These are phyloP conservation scores for Penicillium fimorum DNA, from an alignment of 495 filamentous ascomycete species.

Conservation along the genomic window DNA sequence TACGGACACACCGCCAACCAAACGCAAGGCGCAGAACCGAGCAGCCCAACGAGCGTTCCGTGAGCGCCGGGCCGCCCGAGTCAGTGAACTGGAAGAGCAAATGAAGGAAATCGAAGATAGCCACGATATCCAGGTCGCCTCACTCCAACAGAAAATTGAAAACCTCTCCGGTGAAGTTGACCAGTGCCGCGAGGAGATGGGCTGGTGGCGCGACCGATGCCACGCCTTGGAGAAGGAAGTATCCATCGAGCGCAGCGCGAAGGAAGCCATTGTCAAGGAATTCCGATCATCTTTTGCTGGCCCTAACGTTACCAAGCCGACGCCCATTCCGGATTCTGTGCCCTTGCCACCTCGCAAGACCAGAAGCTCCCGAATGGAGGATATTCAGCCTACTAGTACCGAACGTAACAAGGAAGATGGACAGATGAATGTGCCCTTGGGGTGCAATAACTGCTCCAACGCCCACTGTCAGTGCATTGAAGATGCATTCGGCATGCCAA, in stretches of 20 bases:
- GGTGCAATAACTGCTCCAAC: conserved; percentile 64
- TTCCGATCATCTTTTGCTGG: conserved; percentile 36
- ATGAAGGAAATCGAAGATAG: conserved; percentile 63
- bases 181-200: conserved; percentile 46
- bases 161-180: conserved; percentile 53
- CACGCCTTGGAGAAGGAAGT: conserved; percentile 49
- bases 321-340: conserved; percentile 31
- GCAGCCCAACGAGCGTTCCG: conserved; percentile 90
- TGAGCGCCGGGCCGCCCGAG: conserved; percentile 79
- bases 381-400: conserved; percentile 12
- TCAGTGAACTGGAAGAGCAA: conserved; percentile 83
- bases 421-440: conserved; percentile 42
- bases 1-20: conserved; percentile 85
- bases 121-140: conserved; percentile 43
- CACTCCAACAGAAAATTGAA: conserved; percentile 46
- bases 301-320: conserved; percentile 19
- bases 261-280: conserved; percentile 42
- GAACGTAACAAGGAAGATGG: conserved; percentile 21
- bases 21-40: conserved; percentile 89
- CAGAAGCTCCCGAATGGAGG: conserved; percentile 28
- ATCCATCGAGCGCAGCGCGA: conserved; percentile 42
- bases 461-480: conserved; percentile 69
- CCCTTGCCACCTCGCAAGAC: conserved; percentile 32
- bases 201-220: conserved; percentile 51
- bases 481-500: conserved; percentile 53